Conservation (phyloP, 257 asterid genomes). For the Paraleonurus japonicus region DNA sequence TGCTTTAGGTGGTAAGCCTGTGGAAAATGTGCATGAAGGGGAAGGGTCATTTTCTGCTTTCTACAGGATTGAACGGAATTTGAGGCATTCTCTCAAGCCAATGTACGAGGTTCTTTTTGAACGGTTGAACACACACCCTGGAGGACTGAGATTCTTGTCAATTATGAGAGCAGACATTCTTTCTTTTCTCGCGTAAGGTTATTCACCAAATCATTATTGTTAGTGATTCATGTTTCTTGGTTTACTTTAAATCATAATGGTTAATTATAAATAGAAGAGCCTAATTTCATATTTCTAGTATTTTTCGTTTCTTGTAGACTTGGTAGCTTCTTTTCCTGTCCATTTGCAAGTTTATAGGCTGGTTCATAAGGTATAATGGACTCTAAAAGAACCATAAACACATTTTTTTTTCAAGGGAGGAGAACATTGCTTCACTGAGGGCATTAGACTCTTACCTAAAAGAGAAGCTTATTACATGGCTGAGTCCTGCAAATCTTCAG, state of each 20-base stretch:
- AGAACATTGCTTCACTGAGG: constrained; percentile 63
- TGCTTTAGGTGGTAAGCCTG: constrained; percentile 48
- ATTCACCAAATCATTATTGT: constrained; percentile 32
- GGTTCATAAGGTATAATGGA: not conserved
- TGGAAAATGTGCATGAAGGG: constrained; percentile 51
- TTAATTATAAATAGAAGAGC: not conserved
- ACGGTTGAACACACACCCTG: constrained; percentile 88
- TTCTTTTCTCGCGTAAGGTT: constrained; percentile 78
- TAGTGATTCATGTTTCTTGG: constrained; percentile 8
- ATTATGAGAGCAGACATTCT: constrained; percentile 77
- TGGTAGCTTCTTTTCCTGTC: constrained; percentile 6
- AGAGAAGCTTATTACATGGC: constrained; percentile 92
- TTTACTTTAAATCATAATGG: constrained; percentile 1
- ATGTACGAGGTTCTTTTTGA: constrained; percentile 85
- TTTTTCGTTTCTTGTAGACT: not conserved
- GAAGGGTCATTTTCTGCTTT: constrained; percentile 80
- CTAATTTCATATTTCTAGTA: constrained; percentile 11
- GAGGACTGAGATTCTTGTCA: constrained; percentile 86
- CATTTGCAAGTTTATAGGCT: constrained; percentile 2
- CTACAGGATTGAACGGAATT: constrained; percentile 74
- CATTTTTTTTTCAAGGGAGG: constrained; percentile 50
- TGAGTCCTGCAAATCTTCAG: constrained; percentile 91
- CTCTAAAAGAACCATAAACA: constrained; percentile 3
- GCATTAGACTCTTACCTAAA: constrained; percentile 88
- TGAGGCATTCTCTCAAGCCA: constrained; percentile 89